Percentiles rank a stretch among this genome's conserved stretches.
These are phyloP conservation scores for Talaromyces albobiverticillius DNA, from an alignment of 2,329 filamentous ascomycete species.

Conservation along the genomic window DNA sequence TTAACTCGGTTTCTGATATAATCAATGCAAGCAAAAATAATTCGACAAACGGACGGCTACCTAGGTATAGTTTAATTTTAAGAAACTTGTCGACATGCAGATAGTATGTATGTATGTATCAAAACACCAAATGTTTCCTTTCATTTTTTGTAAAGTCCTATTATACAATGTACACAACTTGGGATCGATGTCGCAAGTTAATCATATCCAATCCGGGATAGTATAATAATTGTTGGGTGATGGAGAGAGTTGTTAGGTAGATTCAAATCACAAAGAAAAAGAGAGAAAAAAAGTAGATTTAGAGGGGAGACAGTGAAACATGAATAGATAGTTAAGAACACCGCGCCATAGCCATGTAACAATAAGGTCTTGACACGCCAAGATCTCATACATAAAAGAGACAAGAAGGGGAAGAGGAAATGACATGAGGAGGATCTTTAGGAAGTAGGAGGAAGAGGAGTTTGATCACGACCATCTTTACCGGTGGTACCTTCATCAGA, in stretches of 20 bases:
- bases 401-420: not conserved
- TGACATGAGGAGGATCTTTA: not conserved
- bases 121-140: not conserved
- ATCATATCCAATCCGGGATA: not conserved
- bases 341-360: not conserved
- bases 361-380: not conserved
- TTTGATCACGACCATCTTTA: conserved; percentile 35
- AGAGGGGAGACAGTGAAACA: not conserved
- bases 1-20: not conserved
- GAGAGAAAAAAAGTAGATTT: not conserved
- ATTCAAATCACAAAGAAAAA: not conserved
- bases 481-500: conserved; percentile 45
- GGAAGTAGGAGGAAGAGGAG: conserved; percentile 22
- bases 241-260: not conserved
- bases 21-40: no score
- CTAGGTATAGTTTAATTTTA: no score
- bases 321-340: not conserved
- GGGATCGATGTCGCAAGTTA: not conserved
- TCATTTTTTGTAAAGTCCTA: not conserved
- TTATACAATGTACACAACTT: not conserved
- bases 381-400: not conserved
- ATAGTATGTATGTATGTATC: not conserved
- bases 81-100: not conserved
- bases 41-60: no score
- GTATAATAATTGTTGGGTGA: not conserved